These are phyloP conservation scores for Cladosporium cucumerinum DNA, from an alignment of 2,329 filamentous ascomycete species.

Conservation along the genomic window DNA sequence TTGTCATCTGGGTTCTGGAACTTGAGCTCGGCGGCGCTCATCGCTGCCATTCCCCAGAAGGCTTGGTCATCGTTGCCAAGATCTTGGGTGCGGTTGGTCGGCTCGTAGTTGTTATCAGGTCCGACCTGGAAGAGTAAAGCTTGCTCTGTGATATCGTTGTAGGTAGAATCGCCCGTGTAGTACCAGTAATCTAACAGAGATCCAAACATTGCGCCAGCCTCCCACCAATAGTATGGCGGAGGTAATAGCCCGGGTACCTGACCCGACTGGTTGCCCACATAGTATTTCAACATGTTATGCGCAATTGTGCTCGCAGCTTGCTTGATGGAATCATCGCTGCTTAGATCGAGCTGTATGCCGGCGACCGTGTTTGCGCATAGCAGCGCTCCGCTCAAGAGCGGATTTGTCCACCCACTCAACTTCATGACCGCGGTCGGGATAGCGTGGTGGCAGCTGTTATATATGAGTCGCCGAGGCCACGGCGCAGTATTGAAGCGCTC, in stretches of 20 bases:
- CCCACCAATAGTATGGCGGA: conserved; percentile 68
- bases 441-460: background rate
- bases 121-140: conserved; percentile 60
- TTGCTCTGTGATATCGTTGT: conserved; percentile 57
- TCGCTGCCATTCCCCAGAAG: conserved; percentile 56
- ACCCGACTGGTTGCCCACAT: conserved; percentile 52
- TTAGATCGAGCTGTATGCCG: conserved; percentile 14
- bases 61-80: conserved; percentile 55
- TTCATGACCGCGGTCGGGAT: background rate
- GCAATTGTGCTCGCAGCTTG: conserved; percentile 43
- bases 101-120: conserved; percentile 57
- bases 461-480: background rate
- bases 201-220: conserved; percentile 60
- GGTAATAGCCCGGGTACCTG: conserved; percentile 56
- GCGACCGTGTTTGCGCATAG: background rate
- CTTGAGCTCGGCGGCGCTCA: conserved; percentile 53
- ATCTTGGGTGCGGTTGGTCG: conserved; percentile 38
- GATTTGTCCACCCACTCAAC: background rate
- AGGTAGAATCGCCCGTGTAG: conserved; percentile 61
- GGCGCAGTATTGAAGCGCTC: background rate
- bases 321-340: conserved; percentile 40
- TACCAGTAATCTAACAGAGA: conserved; percentile 69
- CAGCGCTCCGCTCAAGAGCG: background rate
- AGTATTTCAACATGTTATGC: conserved; percentile 51
- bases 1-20: conserved; percentile 42